phyloP scores from a whole-genome alignment of 257 asterid genomes.

The Perilla frutescens region DNA sequence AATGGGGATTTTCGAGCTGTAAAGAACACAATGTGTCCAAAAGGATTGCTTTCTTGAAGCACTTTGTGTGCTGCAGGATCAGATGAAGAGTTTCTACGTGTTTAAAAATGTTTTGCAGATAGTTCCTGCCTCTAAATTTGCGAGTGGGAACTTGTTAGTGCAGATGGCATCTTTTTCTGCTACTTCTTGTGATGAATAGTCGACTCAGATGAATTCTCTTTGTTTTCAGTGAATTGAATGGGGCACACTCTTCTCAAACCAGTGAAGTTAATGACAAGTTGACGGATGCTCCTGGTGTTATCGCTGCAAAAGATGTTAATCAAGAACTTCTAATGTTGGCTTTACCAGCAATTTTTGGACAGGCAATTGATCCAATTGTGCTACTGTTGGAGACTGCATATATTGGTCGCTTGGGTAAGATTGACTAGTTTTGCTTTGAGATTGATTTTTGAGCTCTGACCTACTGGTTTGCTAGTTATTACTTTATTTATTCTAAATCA shows the following conservation, averaged over 20 bases:
- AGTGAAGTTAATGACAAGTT: conserved; percentile 35
- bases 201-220: conserved; percentile 13
- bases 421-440: conserved; percentile 25
- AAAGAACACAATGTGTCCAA: not conserved
- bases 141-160: not conserved
- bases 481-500: not conserved
- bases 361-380: conserved; percentile 81
- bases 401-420: conserved; percentile 82
- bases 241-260: conserved; percentile 43
- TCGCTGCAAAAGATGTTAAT: conserved; percentile 49
- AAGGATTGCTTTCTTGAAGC: not conserved
- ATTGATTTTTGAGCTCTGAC: conserved; percentile 6
- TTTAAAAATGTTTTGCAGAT: not conserved
- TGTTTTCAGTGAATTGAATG: conserved; percentile 56
- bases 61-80: not conserved
- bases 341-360: conserved; percentile 92
- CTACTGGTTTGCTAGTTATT: not conserved
- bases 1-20: not conserved
- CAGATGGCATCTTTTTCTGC: not conserved
- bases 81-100: conserved; percentile 2
- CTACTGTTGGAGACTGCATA: conserved; percentile 91
- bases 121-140: no score
- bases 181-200: conserved; percentile 1
- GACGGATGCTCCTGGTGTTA: conserved; percentile 38
- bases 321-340: conserved; percentile 72